These are phyloP conservation scores for Spergularia bocconei DNA, from an alignment of 148 eudicot genomes.

Conservation along the genomic window DNA sequence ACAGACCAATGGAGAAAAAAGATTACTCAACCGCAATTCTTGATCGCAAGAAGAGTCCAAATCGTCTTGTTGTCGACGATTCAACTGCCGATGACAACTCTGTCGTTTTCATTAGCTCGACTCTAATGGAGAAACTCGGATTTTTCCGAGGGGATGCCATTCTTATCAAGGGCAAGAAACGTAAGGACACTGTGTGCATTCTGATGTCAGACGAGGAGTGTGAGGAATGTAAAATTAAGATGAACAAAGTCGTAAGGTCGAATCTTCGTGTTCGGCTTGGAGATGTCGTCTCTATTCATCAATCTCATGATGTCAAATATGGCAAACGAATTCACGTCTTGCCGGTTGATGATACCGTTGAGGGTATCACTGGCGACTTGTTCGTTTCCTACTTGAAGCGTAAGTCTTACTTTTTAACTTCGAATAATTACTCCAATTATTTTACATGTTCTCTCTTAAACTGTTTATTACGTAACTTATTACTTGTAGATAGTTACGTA, in stretches of 20 bases:
- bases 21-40: conserved; percentile 72
- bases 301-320: conserved; percentile 66
- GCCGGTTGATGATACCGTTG: conserved; percentile 75
- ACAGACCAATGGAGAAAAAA: conserved; percentile 53
- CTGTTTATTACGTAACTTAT: too few relatives aligned
- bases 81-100: conserved; percentile 69
- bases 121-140: conserved; percentile 61
- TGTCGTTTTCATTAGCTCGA: conserved; percentile 55
- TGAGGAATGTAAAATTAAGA: conserved; percentile 67
- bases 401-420: conserved; percentile 32
- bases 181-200: conserved; percentile 70
- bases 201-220: conserved; percentile 66
- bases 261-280: conserved; percentile 81
- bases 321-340: conserved; percentile 73
- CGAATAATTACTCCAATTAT: not conserved
- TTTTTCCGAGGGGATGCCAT: conserved; percentile 71
- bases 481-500: too few relatives aligned
- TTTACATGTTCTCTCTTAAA: too few relatives aligned
- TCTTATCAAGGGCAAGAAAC: conserved; percentile 76
- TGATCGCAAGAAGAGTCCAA: conserved; percentile 65
- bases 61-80: conserved; percentile 73
- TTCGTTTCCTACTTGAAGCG: conserved; percentile 75
- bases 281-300: conserved; percentile 75
- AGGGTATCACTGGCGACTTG: conserved; percentile 69
- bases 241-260: conserved; percentile 72